Base-by-base conservation (phyloP, 2,329 filamentous ascomycete genomes). In the Talaromyces sp. region DNA sequence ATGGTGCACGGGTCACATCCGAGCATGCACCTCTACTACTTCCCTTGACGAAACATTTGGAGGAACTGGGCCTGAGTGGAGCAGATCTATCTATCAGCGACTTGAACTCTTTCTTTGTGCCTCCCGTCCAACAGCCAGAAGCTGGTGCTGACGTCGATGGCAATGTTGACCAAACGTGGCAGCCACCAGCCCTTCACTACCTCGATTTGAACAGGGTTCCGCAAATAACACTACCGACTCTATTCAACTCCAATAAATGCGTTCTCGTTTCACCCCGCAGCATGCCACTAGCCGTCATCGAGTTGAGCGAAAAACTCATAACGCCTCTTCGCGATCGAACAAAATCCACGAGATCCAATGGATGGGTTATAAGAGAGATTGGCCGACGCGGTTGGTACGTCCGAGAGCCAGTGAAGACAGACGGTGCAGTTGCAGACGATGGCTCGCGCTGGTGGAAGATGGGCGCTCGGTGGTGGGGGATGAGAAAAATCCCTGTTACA, bases 401-500 rank as follows among this genome's bases (percentile, higher is more conserved):
- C 34, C 75, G 80, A 10, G 76, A 79, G 59, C 78, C 76, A 4
- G 65, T 69, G 4, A 74, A 65, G 68, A 79, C 71, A 16, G 52
- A 51, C 33, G 65, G 66, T 56, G 66, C 67, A 60, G 63, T 62
- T 33, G 57, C 68, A 1, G 86, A 89, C 70, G 83, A 87, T 67
- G 86, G 86, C 1, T 75, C 79, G 54, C 80, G 87, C 34, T 78
- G 79, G 69, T 95, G 91, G 91, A 95, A 95, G 80, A 89, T 92
- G 88, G 91, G 91, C 34, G 90, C 90, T 56, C 85, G 86, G 68
- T 90, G 87, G 78, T 94, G 91, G 91, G 91, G 91, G 42, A 92
- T 92, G 87, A 84, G 89, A 65, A 95, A 86, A 72, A 75, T 85
- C 30, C 83, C 83, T 2, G 80, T 86, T 64, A 81, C 80, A 14